Base-by-base conservation (phyloP, 2,329 filamentous ascomycete species). In the Reticulascus tulasneorum region DNA sequence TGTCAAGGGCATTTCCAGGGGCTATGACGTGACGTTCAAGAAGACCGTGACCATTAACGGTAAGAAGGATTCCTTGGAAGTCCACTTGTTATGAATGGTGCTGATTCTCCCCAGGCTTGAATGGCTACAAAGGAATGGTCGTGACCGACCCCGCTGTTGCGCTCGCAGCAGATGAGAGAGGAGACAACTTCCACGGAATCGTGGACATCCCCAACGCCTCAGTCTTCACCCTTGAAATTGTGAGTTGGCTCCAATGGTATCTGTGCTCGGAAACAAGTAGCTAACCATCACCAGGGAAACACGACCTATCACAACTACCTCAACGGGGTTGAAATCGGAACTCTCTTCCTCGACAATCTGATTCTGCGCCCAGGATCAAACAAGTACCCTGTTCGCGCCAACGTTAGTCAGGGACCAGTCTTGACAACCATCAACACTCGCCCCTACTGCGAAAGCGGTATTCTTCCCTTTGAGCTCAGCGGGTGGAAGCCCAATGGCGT, bases 121-220 rank as follows among this genome's bases (percentile, higher is more conserved):
- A 79, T 51, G 63, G 67, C 40, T 76, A 86, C 45, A 52, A 64
- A 26, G 78, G 77, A 33, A 71, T 76, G 33, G 53, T 57, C 20
- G 70, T 82, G 39, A 64, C 58, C 35, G 61, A 75, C 25, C 67
- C 74, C 44, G 59, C 60, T 26, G 68, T 82, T 45, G 56, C 64
- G 22, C 48, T 69, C 15, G 47, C 54, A 19, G 38, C 50, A 11
- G 52, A 66, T 35, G 44, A 52, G 9, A 62, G 70, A 35, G 69
- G 65, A 44, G 67, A 71, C 52, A 86, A 84, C 62, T 81, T 86
- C 60, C 60, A 69, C 33, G 80, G 71, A 47, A 71, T 63, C 11
- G 70, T 73, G 38, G 63, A 64, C 38, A 79, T 86, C 33, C 79
- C 77, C 46, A 86, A 86, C 56, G 70, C 67, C 7, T 82, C 80